Conservation (phyloP, 495 filamentous ascomycete genomes). For the Tuber microsphaerosporum region DNA sequence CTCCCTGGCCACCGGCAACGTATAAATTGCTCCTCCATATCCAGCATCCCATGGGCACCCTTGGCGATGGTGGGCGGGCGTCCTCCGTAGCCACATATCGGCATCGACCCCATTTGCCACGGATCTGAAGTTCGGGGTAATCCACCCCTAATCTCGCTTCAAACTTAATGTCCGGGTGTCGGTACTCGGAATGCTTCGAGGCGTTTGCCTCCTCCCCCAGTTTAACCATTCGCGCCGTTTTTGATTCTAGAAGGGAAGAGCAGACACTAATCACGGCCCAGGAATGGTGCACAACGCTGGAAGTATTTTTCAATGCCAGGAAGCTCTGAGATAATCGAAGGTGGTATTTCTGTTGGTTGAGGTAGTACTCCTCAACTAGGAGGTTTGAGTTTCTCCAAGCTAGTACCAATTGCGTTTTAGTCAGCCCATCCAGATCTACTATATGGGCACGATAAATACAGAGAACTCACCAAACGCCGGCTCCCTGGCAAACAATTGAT, state of each 20-base stretch:
- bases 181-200: constrained; percentile 29
- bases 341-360: constrained; percentile 35
- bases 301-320: constrained; percentile 26
- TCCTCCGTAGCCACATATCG: constrained; percentile 6
- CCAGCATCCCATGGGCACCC: constrained; percentile 29
- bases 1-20: constrained; percentile 25
- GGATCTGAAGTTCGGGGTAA: constrained; percentile 25
- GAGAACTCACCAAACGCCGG: constrained; percentile 19
- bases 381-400: constrained; percentile 37
- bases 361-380: constrained; percentile 33
- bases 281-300: constrained; percentile 31
- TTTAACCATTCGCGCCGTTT: constrained; percentile 26
- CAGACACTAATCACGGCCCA: constrained; percentile 28
- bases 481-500: constrained; percentile 25
- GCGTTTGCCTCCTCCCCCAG: constrained; percentile 31
- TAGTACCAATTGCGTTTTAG: constrained; percentile 5
- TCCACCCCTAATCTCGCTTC: constrained; percentile 23
- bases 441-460: not conserved
- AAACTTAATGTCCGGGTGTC: constrained; percentile 28
- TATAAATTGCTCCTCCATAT: constrained; percentile 31
- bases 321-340: constrained; percentile 31
- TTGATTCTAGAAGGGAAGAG: constrained; percentile 22
- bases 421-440: not conserved
- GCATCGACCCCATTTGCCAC: constrained; percentile 25
- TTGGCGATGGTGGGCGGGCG: constrained; percentile 17